Conservation (phyloP, 2,329 filamentous ascomycete genomes). For the Chaetomiaceae sp. region DNA sequence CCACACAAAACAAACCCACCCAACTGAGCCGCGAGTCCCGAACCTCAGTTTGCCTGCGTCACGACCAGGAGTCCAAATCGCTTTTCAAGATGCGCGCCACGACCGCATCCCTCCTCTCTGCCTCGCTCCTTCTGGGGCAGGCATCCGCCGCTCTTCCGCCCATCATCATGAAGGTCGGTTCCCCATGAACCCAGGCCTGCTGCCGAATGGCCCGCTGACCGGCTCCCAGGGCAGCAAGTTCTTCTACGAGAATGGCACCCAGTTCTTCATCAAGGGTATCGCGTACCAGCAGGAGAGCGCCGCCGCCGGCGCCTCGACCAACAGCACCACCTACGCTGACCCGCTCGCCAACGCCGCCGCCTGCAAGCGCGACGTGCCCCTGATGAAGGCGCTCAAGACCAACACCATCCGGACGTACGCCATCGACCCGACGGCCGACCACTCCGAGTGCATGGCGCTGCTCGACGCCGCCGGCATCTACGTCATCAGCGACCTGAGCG, state of each 20-base stretch:
- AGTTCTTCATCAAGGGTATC: constrained; percentile 81
- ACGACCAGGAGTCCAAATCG: too few relatives aligned
- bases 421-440: constrained; percentile 73
- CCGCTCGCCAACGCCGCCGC: constrained; percentile 67
- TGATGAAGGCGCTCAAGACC: constrained; percentile 72
- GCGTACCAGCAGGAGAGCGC: constrained; percentile 85
- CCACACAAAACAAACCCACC: neutral
- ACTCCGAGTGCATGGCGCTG: constrained; percentile 78
- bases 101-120: constrained; percentile 35
- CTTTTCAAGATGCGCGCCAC: constrained; percentile 23
- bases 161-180: constrained; percentile 60
- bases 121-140: constrained; percentile 36
- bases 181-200: neutral
- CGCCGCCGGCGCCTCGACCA: constrained; percentile 48
- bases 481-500: constrained; percentile 83
- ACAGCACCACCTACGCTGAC: constrained; percentile 63
- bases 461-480: constrained; percentile 88
- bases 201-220: neutral
- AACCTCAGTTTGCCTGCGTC: neutral
- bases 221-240: constrained; percentile 45
- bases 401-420: constrained; percentile 96
- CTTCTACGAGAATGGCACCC: constrained; percentile 72
- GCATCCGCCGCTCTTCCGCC: constrained; percentile 47
- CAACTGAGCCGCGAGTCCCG: neutral
- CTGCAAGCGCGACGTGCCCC: constrained; percentile 83